These are phyloP conservation scores for Wallacemonas sp. DNA, from an alignment of 208 protist species.

Conservation along the genomic window DNA sequence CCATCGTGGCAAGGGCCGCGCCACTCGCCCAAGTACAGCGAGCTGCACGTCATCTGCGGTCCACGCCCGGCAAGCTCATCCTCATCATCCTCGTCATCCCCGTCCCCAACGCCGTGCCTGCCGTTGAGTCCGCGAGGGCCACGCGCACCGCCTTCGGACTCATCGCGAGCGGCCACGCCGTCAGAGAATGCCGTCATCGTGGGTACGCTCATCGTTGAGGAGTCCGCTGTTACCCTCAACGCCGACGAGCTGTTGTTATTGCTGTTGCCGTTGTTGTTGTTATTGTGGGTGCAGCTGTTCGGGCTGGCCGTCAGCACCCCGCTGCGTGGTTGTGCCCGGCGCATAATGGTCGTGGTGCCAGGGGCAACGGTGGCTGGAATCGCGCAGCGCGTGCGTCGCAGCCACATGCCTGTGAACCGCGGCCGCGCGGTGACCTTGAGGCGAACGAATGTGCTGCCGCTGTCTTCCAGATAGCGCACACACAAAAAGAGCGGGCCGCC, in stretches of 20 bases:
- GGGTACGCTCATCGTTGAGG: too few relatives aligned
- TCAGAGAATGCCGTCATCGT: background rate
- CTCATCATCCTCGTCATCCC: background rate
- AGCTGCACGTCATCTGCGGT: slow-evolving; percentile 30
- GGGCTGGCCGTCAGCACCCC: too few relatives aligned
- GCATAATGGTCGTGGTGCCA: slow-evolving; percentile 27
- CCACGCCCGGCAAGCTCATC: background rate
- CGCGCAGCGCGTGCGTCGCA: slow-evolving; percentile 25
- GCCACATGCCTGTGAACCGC: slow-evolving; percentile 50
- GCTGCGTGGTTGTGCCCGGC: slow-evolving; percentile 17
- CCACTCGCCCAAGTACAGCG: slow-evolving; percentile 83
- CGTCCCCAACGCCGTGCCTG: background rate
- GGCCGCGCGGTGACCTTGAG: slow-evolving; percentile 45
- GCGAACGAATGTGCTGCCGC: slow-evolving; percentile 70
- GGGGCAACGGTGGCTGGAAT: slow-evolving; percentile 5
- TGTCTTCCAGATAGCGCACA: slow-evolving; percentile 77
- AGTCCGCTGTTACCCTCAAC: too few relatives aligned
- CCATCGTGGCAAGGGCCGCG: slow-evolving; percentile 57
- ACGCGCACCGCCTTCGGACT: too few relatives aligned
- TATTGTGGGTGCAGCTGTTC: background rate
- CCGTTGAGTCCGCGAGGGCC: background rate
- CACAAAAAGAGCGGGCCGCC: slow-evolving; percentile 56
- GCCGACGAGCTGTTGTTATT: too few relatives aligned
- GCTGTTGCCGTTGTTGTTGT: background rate
- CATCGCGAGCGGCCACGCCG: background rate